Evolutionary conservation across 495 filamentous ascomycete genomes (phyloP), one percentile per base, ranked within the genome.

Genomic region (Bacidia rubella): DNA sequence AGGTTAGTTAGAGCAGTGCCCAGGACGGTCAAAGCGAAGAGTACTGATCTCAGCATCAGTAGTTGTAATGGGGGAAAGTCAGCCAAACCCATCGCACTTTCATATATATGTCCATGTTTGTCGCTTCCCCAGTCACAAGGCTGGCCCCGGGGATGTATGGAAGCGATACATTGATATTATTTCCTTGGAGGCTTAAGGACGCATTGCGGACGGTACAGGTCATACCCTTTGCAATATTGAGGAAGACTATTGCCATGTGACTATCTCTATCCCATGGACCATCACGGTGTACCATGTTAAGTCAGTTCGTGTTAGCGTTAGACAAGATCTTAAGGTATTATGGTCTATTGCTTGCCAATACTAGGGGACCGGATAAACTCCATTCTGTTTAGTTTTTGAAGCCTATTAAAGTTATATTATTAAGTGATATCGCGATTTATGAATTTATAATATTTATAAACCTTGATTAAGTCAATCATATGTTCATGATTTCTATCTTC

Each of bases 11-110:
- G 10, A 11, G 19, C 19, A 19, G 32, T 53, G 12, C 25, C 17
- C 17, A 19, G 23, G 11, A 52, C 39, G 2, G 51, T 53, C 21
- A 53, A 35, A 0, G 23, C n/a, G 7, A 53, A 40, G 40, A 53
- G 35, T 15, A 48, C 2, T 21, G 29, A 2, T 2, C 43, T 23
- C 15, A 47, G 40, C 1, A 49, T 1, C 5, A 53, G 17, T 2
- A 43, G 32, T 11, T 21, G 43, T 15, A 47, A n/a, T 17, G 51
- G n/a, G n/a, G 51, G 7, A 53, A 42, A 11, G 40, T 15, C 23
- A 48, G 4, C 51, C 51, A 53, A 10, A 2, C 51, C 51, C 51
- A 53, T 20, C 40, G n/a, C 10, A 53, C 38, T 15, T 17, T 5
- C 50, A 53, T 29, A 40, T 53, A 53, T 11, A 53, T 26, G 9